Evolutionary conservation across 305 asterid species (phyloP).

Genomic region (Rubia peregrina): DNA sequence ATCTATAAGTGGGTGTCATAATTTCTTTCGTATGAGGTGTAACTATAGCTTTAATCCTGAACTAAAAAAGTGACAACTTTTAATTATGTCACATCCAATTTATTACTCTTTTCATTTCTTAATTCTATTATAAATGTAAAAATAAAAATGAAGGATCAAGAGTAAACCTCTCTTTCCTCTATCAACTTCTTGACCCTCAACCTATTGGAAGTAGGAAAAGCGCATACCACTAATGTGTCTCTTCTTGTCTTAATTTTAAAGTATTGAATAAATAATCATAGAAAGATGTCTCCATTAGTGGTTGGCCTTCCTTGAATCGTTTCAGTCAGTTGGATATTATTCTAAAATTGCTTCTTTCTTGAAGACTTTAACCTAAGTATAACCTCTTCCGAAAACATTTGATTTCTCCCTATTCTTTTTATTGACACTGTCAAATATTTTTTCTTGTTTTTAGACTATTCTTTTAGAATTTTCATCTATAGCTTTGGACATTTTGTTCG

Average conservation of each 20-base stretch:
- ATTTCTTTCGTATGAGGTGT: background rate
- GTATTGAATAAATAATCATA: background rate
- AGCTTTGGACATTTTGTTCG: background rate
- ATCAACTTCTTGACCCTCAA: too few relatives aligned
- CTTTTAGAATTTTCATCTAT: background rate
- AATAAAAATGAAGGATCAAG: too few relatives aligned
- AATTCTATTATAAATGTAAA: too few relatives aligned
- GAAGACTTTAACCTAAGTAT: background rate
- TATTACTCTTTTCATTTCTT: background rate
- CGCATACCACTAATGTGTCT: background rate
- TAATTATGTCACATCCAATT: background rate
- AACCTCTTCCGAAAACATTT: background rate
- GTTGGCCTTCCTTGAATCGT: background rate
- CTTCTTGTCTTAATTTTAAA: background rate
- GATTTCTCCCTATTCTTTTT: background rate
- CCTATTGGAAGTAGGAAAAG: too few relatives aligned
- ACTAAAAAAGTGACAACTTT: background rate
- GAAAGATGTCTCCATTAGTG: background rate
- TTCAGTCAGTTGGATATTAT: too few relatives aligned
- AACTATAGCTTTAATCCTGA: background rate
- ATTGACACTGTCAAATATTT: background rate
- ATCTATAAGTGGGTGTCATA: background rate
- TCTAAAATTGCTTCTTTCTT: background rate
- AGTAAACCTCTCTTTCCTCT: too few relatives aligned
- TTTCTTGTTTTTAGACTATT: background rate